These are phyloP conservation scores for Exophiala sideris DNA, from an alignment of 2,329 filamentous ascomycete species.

Conservation along the genomic window DNA sequence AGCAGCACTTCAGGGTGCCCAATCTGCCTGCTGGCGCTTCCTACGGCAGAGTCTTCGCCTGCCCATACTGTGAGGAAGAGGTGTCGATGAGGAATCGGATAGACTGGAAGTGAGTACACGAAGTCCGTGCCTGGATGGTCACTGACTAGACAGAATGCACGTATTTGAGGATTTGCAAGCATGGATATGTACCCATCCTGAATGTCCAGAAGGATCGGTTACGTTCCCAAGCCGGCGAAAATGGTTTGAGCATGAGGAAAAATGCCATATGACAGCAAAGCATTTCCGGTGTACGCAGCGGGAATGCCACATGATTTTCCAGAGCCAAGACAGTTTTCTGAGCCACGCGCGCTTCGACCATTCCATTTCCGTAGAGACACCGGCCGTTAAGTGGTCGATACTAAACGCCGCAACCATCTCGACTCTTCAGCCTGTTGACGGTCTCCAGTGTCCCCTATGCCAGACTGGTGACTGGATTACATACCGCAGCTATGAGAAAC, in stretches of 20 bases:
- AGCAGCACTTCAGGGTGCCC: constrained; percentile 13
- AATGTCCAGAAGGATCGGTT: constrained; percentile 5
- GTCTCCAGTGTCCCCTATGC: constrained; percentile 4
- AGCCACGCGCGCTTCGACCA: background rate
- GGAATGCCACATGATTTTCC: background rate
- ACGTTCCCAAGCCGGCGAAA: background rate
- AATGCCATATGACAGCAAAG: background rate
- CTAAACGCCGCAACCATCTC: background rate
- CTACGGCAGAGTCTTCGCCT: constrained; percentile 17
- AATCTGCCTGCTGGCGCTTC: constrained; percentile 10
- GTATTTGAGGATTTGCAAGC: constrained; percentile 26
- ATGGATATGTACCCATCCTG: constrained; percentile 25
- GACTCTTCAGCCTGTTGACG: background rate
- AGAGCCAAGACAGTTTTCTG: background rate
- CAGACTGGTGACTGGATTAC: background rate
- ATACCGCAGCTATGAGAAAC: constrained; percentile 2
- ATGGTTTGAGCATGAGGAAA: background rate
- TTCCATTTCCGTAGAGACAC: background rate
- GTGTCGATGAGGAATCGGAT: constrained; percentile 16
- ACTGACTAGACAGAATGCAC: constrained; percentile 6
- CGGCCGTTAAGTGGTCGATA: background rate
- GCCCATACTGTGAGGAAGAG: constrained; percentile 15
- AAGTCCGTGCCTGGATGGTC: too few relatives aligned
- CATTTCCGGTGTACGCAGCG: background rate
- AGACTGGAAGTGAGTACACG: constrained; percentile 24